Conservation (phyloP, 208 protist species). For the Tritrichomonas musculus region DNA sequence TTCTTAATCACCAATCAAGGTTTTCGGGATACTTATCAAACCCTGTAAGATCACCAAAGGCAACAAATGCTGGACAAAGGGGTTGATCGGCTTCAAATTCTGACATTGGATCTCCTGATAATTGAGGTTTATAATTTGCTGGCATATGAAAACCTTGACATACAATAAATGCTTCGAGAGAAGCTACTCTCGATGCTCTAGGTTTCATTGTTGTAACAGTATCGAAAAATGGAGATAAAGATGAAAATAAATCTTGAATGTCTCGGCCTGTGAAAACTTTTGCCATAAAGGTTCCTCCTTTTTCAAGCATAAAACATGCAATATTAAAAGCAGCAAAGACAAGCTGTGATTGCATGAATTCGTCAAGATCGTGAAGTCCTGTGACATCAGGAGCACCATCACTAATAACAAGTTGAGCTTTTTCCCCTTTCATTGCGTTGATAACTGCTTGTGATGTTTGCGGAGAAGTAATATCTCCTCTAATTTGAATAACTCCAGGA, state of each 20-base stretch:
- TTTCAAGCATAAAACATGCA: slow-evolving; percentile 78
- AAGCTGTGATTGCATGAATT: slow-evolving; percentile 91
- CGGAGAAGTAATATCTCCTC: slow-evolving; percentile 72
- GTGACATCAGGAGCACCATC: slow-evolving; percentile 97
- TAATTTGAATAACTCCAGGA: slow-evolving; percentile 67
- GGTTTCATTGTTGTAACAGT: slow-evolving; percentile 11
- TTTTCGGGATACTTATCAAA: not conserved
- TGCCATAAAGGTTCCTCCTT: slow-evolving; percentile 66
- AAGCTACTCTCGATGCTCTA: not conserved
- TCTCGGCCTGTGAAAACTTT: slow-evolving; percentile 94
- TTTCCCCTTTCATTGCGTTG: slow-evolving; percentile 69
- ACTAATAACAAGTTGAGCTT: slow-evolving; percentile 90
- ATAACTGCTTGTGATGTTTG: slow-evolving; percentile 75
- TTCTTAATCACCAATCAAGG: slow-evolving; percentile 18
- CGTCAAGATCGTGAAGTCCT: slow-evolving; percentile 95
- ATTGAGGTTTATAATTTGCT: not conserved
- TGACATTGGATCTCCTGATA: not conserved
- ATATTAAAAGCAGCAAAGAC: slow-evolving; percentile 93
- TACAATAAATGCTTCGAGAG: slow-evolving; percentile 20
- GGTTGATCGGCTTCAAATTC: not conserved
- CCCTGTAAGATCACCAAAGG: slow-evolving; percentile 29
- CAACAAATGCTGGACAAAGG: slow-evolving; percentile 9
- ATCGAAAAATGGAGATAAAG: not conserved
- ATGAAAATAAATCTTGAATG: slow-evolving; percentile 19
- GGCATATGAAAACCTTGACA: slow-evolving; percentile 4